phyloP scores from a whole-genome alignment of 768 basidiomycete species.

The Mycena maculata region DNA sequence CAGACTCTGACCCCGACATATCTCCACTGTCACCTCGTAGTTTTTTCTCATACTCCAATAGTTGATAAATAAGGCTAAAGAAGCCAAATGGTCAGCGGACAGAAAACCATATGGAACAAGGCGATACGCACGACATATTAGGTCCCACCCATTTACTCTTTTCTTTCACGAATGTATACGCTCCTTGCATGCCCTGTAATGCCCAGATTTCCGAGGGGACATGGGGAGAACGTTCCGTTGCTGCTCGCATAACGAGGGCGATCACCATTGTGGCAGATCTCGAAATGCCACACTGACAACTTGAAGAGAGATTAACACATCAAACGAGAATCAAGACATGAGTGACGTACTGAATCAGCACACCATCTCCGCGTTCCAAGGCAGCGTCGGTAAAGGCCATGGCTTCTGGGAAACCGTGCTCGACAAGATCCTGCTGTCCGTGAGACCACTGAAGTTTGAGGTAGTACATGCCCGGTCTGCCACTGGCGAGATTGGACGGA shows the following conservation, averaged over 20 bases:
- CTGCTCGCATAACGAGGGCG: constrained; percentile 94
- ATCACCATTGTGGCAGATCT: constrained; percentile 91
- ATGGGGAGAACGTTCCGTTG: constrained; percentile 70
- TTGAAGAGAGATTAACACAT: constrained; percentile 48
- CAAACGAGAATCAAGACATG: constrained; percentile 26
- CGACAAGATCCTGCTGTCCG: constrained; percentile 90
- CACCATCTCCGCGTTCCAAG: constrained; percentile 78
- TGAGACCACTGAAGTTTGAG: constrained; percentile 94
- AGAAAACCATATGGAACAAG: constrained; percentile 31
- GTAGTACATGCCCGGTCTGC: constrained; percentile 86
- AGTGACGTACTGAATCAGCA: constrained; percentile 83
- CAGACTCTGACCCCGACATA: constrained; percentile 66
- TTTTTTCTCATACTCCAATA: constrained; percentile 89
- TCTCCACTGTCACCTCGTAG: constrained; percentile 61
- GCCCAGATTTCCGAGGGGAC: constrained; percentile 83
- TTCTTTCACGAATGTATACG: constrained; percentile 90
- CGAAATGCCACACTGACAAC: constrained; percentile 95
- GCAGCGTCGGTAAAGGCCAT: constrained; percentile 87
- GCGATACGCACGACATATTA: constrained; percentile 87
- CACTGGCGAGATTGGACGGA: constrained; percentile 72
- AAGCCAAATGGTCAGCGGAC: constrained; percentile 30
- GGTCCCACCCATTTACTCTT: constrained; percentile 91
- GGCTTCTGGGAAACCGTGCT: constrained; percentile 80
- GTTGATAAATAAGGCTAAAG: constrained; percentile 88
- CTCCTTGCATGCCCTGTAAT: constrained; percentile 88